A percentile compares a stretch with the other conserved stretches of the same genome.
Evolutionary conservation across 805 yeast genomes (phyloP).

Genomic region (Yamadazyma scolyti): DNA sequence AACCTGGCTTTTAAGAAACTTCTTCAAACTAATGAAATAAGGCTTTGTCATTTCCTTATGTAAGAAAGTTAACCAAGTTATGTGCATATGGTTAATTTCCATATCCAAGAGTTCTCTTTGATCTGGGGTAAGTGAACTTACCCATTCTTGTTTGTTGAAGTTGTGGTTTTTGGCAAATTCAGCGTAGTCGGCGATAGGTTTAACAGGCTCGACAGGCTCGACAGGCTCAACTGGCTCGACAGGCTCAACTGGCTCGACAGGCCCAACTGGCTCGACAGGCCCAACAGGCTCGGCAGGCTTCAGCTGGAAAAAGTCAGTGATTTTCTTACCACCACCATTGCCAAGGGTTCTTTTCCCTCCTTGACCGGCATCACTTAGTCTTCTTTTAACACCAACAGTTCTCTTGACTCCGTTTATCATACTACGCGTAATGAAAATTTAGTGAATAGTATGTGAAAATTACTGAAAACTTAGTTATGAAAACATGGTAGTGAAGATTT

Average conservation of each 20-base stretch:
- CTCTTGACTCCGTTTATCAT: no score
- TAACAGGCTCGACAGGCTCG: not conserved
- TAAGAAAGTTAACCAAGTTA: constrained; percentile 72
- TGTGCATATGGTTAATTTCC: constrained; percentile 70
- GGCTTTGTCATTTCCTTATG: constrained; percentile 76
- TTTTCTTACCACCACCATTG: no score
- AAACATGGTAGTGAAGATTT: no score
- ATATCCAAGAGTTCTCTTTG: constrained; percentile 50
- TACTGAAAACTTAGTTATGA: no score
- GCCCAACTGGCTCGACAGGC: not conserved
- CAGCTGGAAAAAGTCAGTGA: constrained; percentile 14
- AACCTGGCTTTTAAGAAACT: constrained; percentile 49
- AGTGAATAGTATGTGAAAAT: no score
- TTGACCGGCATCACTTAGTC: no score
- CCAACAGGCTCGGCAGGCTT: not conserved
- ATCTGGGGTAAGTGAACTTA: constrained; percentile 43
- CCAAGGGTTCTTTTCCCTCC: no score
- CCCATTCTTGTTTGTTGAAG: constrained; percentile 54
- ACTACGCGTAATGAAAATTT: no score
- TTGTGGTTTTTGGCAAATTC: constrained; percentile 14
- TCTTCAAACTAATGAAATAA: constrained; percentile 72
- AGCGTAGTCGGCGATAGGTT: constrained; percentile 4
- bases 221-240: not conserved
- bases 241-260: not conserved
- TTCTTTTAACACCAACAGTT: no score